Conservation (phyloP, 1,139 yeast genomes). For the Yamadazyma triangularis region DNA sequence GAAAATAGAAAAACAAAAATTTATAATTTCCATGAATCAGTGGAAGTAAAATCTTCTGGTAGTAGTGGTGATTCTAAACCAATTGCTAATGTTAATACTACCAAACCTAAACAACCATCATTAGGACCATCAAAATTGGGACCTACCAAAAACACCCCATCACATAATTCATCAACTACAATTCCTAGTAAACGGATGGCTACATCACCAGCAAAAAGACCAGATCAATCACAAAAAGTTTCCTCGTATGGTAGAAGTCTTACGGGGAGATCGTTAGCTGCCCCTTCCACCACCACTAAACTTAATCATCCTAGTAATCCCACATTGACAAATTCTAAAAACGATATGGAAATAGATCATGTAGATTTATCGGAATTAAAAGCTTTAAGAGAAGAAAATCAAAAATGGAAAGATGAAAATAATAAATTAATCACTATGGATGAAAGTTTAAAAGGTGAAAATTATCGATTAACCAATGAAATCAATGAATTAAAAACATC, state of each 20-base stretch:
- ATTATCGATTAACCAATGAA: slow-evolving; percentile 40
- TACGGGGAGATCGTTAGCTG: slow-evolving; percentile 33
- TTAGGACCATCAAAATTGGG: slow-evolving; percentile 4
- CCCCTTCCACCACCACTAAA: slow-evolving; percentile 13
- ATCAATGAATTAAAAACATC: slow-evolving; percentile 26
- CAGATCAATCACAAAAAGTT: slow-evolving; percentile 23
- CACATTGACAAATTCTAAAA: neutral
- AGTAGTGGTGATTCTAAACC: slow-evolving; percentile 12
- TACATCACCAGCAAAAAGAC: slow-evolving; percentile 58
- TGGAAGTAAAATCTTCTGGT: slow-evolving; percentile 45
- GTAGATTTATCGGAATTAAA: slow-evolving; percentile 47
- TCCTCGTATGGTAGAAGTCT: slow-evolving; percentile 32
- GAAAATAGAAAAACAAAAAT: slow-evolving; percentile 70
- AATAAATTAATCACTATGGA: slow-evolving; percentile 33
- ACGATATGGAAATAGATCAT: slow-evolving; percentile 10
- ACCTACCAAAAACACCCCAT: slow-evolving; percentile 15
- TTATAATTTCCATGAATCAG: slow-evolving; percentile 51
- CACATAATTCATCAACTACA: slow-evolving; percentile 7
- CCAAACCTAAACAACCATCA: slow-evolving; percentile 5
- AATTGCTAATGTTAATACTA: slow-evolving; percentile 4
- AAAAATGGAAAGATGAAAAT: slow-evolving; percentile 45
- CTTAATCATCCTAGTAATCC: slow-evolving; percentile 1
- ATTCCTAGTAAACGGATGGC: slow-evolving; percentile 66
- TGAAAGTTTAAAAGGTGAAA: slow-evolving; percentile 43
- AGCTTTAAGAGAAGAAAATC: slow-evolving; percentile 48